These are phyloP conservation scores for Coccomyxa subellipsoidea DNA, from an alignment of 163 green algal species.

Conservation along the genomic window DNA sequence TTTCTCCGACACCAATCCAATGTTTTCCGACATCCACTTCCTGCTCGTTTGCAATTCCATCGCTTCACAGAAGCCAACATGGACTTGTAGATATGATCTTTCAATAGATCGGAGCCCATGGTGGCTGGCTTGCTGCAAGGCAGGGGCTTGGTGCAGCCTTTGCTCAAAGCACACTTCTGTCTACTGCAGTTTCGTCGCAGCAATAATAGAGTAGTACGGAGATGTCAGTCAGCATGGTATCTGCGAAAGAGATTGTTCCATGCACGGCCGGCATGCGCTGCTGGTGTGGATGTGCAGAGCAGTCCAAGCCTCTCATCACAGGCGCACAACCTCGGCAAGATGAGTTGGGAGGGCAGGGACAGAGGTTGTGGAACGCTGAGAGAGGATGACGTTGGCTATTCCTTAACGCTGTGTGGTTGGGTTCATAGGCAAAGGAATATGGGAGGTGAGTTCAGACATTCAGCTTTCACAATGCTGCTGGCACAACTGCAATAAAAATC, in stretches of 20 bases:
- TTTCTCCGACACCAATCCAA: background rate
- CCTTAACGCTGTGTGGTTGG: slow-evolving; percentile 93
- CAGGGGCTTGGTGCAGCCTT: background rate
- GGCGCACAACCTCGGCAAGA: background rate
- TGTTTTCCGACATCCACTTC: background rate
- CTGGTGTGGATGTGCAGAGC: background rate
- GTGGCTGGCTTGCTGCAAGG: background rate
- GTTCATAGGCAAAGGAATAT: slow-evolving; percentile 89
- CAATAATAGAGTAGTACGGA: background rate
- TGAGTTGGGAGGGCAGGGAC: slow-evolving; percentile 43
- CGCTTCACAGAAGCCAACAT: background rate
- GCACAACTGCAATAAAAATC: background rate
- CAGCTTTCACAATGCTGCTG: background rate
- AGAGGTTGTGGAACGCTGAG: slow-evolving; percentile 56
- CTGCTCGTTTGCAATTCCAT: background rate
- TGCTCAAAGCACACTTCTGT: background rate
- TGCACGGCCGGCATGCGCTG: background rate
- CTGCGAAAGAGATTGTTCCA: background rate
- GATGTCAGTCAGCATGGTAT: background rate
- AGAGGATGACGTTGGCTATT: slow-evolving; percentile 39
- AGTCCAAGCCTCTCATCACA: background rate
- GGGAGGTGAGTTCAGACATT: slow-evolving; percentile 44
- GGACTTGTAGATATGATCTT: background rate
- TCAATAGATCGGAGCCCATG: background rate
- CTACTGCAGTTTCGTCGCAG: background rate